phyloP scores from a whole-genome alignment of 257 asterid species.

The Haberlea rhodopensis region DNA sequence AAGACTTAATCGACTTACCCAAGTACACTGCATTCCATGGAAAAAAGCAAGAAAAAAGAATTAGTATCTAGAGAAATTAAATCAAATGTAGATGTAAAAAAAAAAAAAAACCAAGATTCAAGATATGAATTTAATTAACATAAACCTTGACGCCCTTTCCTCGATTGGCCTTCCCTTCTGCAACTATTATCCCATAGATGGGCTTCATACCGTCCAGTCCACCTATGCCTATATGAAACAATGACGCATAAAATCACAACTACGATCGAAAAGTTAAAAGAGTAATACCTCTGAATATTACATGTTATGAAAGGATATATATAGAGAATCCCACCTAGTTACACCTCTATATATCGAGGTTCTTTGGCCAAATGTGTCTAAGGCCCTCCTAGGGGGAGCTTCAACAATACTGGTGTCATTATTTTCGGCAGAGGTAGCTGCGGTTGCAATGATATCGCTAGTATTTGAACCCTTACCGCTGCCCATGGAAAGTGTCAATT shows the following conservation, averaged over 20 bases:
- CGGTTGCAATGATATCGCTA: conserved; percentile 36
- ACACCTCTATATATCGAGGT: conserved; percentile 95
- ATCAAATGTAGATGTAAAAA: neutral
- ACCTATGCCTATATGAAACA: conserved; percentile 60
- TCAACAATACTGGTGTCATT: conserved; percentile 51
- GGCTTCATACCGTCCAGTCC: conserved; percentile 96
- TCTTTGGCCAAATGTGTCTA: conserved; percentile 93
- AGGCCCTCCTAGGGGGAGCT: conserved; percentile 63
- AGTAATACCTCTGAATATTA: no score
- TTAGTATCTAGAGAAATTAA: neutral
- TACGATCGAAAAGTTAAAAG: no score
- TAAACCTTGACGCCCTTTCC: conserved; percentile 95
- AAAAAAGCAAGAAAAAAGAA: neutral
- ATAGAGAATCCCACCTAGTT: conserved; percentile 50
- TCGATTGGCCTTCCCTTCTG: conserved; percentile 88
- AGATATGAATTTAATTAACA: neutral
- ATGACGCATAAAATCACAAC: neutral
- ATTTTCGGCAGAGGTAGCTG: conserved; percentile 41
- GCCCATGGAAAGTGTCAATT: conserved; percentile 76
- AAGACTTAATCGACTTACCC: conserved; percentile 44
- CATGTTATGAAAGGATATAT: neutral
- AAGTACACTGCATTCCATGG: conserved; percentile 51
- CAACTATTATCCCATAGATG: conserved; percentile 96
- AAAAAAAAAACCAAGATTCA: no score
- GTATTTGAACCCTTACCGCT: conserved; percentile 55